phyloP scores from a whole-genome alignment of 2,329 filamentous ascomycete species.

The Nemania abortiva region DNA sequence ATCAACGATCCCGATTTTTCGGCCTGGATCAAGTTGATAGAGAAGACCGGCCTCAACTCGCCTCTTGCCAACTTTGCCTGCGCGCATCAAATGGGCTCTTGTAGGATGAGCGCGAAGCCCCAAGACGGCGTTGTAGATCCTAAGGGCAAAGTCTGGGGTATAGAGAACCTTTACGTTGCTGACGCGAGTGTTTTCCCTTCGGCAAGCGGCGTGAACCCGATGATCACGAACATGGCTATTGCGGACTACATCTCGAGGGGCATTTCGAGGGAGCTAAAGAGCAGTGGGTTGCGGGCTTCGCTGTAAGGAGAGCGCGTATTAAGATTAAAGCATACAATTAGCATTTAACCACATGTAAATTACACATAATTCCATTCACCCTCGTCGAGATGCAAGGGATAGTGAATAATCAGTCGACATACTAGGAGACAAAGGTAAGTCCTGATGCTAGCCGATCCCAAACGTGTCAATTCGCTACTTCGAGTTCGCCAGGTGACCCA shows the following conservation, averaged over 20 bases:
- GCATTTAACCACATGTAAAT: too few species aligned
- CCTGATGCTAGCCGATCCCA: too few species aligned
- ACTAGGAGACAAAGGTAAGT: too few species aligned
- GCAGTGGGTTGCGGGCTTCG: slow-evolving; percentile 19
- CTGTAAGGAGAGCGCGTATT: slow-evolving; percentile 22
- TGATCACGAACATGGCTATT: slow-evolving; percentile 81
- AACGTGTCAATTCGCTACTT: too few species aligned
- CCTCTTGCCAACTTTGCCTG: slow-evolving; percentile 69
- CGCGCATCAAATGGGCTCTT: slow-evolving; percentile 87
- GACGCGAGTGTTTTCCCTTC: slow-evolving; percentile 82
- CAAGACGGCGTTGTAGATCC: slow-evolving; percentile 69
- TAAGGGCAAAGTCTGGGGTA: slow-evolving; percentile 73
- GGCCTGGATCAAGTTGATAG: slow-evolving; percentile 68
- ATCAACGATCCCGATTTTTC: slow-evolving; percentile 71
- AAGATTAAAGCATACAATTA: too few species aligned
- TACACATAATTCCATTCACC: too few species aligned
- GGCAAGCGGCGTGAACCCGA: slow-evolving; percentile 84
- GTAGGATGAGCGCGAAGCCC: slow-evolving; percentile 72
- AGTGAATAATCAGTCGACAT: too few species aligned
- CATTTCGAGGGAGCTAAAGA: slow-evolving; percentile 62
- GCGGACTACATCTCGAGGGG: slow-evolving; percentile 73
- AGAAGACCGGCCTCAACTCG: slow-evolving; percentile 62
- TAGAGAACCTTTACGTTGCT: slow-evolving; percentile 73
- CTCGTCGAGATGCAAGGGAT: too few species aligned
- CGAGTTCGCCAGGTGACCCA: too few species aligned